Conservation (phyloP, 1,139 yeast species). For the Saccharomycopsis hybrid region DNA sequence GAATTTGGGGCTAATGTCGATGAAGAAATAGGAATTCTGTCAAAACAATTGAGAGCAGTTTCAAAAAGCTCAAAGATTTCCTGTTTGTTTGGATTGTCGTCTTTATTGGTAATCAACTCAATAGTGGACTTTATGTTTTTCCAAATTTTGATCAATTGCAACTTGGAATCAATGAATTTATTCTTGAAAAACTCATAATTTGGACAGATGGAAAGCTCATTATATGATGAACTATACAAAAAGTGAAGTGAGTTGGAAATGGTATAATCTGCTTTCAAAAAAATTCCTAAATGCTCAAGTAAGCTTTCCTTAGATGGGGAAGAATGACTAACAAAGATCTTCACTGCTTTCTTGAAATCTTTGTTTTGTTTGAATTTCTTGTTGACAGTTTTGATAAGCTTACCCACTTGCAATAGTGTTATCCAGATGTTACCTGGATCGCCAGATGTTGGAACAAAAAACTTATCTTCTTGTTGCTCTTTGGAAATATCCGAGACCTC, state of each 20-base stretch:
- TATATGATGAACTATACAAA: conserved; percentile 64
- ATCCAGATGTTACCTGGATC: conserved; percentile 75
- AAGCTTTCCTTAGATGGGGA: conserved; percentile 63
- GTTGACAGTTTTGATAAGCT: conserved; percentile 44
- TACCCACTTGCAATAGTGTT: conserved; percentile 64
- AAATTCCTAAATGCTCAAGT: conserved; percentile 60
- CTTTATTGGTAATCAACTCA: conserved; percentile 30
- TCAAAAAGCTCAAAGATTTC: conserved; percentile 37
- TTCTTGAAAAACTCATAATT: conserved; percentile 57
- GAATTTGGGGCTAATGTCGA: conserved; percentile 30
- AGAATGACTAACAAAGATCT: conserved; percentile 61
- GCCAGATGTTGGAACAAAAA: conserved; percentile 46
- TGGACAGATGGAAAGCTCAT: conserved; percentile 60
- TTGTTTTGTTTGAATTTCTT: conserved; percentile 30
- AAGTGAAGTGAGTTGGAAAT: conserved; percentile 68
- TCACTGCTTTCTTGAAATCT: conserved; percentile 35
- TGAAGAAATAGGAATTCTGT: conserved; percentile 57
- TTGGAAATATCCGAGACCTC: conserved; percentile 5
- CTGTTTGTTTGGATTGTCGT: conserved; percentile 25
- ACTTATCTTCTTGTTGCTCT: conserved; percentile 6
- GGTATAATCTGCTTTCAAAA: conserved; percentile 67
- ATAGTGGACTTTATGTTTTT: conserved; percentile 50
- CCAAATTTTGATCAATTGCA: conserved; percentile 62
- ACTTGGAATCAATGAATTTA: conserved; percentile 55
- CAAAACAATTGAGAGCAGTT: conserved; percentile 54